Base-by-base conservation (phyloP, 192 early-diverging fungal species). In the Cladochytrium replicatum region DNA sequence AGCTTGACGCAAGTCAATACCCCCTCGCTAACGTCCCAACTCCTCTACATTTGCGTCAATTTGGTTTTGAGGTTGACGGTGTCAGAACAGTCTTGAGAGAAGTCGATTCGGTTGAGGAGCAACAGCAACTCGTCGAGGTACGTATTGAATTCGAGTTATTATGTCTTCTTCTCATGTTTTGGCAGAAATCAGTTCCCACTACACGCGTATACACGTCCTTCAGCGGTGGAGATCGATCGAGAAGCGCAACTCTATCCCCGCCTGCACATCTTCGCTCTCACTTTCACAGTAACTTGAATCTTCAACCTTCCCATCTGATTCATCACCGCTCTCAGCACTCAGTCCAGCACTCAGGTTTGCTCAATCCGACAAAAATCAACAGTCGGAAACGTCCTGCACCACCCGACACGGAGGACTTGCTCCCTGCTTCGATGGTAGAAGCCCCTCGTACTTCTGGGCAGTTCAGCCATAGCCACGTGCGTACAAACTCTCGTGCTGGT, bases 51-150 rank as follows among this genome's bases (percentile, higher is more conserved):
- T 63, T 92, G 39, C 84, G 86, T 66, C 69, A 74, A 44, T 86
- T 92, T 66, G 81, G 77, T 26, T 81, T 89, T 54, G 86, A 92
- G 44, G 54, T 85, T 29, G 78, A 81, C 60, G 86, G 85, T 9
- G 70, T 84, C 41, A 77, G 78, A 19, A 75, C 82, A 29, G 77
- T 71, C 61, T 83, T 90, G 48, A 47, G 68, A 21, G 77, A 83
- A 54, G 57, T 76, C 29, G 72, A 79, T 29, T 54, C 72, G 55
- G 57, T 57, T 22, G 77, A 83, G 42, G 52, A 60, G 32, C 50
- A 67, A 41, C 57, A 72, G 32, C 50, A 67, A 41, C 57, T 72
- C 38, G 54, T 39, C 23, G 63, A 67, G 50, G 63, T 55, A 48
- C 31, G 50, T 7, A 1, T 3, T 48, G 21, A n/a, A n/a, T 54